Conservation (phyloP, 306 rosid species). For the Cotoneaster glaucophyllus region DNA sequence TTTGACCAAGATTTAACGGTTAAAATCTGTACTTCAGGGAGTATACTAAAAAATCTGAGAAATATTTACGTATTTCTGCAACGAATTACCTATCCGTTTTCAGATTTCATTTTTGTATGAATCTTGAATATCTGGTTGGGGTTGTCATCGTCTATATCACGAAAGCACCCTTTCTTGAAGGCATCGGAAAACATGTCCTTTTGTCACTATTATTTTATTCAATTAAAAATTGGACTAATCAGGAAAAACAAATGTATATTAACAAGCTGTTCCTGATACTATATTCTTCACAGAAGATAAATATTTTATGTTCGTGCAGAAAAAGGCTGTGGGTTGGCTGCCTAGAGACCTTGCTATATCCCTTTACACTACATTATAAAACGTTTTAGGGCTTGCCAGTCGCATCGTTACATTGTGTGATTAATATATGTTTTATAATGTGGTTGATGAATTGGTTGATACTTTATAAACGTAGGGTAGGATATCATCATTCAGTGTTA, state of each 20-base stretch:
- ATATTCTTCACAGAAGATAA: too few species aligned
- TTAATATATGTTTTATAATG: too few species aligned
- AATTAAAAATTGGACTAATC: not conserved
- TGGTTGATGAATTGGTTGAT: too few species aligned
- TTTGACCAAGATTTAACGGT: too few species aligned
- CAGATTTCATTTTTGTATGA: not conserved
- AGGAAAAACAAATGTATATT: not conserved
- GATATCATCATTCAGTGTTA: too few species aligned
- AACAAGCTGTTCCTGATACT: not conserved
- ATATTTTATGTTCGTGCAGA: not conserved
- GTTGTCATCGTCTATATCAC: not conserved
- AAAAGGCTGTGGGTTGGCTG: slow-evolving; percentile 7
- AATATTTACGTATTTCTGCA: too few species aligned
- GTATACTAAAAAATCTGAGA: too few species aligned
- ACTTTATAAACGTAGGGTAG: too few species aligned
- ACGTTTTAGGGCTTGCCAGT: too few species aligned
- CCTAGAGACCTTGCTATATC: not conserved
- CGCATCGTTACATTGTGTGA: not conserved
- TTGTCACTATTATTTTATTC: not conserved
- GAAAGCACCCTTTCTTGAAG: not conserved
- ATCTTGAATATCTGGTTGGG: not conserved
- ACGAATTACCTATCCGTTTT: not conserved
- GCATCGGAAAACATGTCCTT: not conserved
- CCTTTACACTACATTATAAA: not conserved
- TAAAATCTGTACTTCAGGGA: too few species aligned